Percentiles rank a stretch among this genome's conserved stretches.
These are phyloP conservation scores for Myxozyma sirexii DNA, from an alignment of 805 yeast species.

Conservation along the genomic window DNA sequence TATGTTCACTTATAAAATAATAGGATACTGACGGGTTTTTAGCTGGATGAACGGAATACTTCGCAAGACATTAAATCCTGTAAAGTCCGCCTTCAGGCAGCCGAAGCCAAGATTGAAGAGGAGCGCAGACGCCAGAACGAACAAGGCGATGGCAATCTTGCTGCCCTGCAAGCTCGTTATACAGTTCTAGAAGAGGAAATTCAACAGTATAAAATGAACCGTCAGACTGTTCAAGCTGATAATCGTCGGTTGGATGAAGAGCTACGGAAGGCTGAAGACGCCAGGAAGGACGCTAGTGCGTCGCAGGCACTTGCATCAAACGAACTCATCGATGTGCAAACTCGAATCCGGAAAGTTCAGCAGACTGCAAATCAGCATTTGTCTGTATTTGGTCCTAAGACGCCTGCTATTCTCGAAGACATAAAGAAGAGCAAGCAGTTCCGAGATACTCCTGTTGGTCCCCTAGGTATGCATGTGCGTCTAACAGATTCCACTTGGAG, in stretches of 20 bases:
- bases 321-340: constrained; percentile 22
- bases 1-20: no score
- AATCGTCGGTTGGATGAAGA: constrained; percentile 25
- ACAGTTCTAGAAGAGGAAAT: background rate
- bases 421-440: constrained; percentile 47
- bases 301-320: constrained; percentile 6
- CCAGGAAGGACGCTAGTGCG: background rate
- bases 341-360: constrained; percentile 7
- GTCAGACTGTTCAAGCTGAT: background rate
- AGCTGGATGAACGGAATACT: constrained; percentile 5
- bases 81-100: background rate
- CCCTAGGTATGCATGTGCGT: constrained; percentile 65
- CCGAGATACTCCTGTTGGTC: constrained; percentile 70
- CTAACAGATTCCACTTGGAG: constrained; percentile 64
- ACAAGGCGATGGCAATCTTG: constrained; percentile 1
- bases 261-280: constrained; percentile 41
- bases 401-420: constrained; percentile 48
- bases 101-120: background rate
- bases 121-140: constrained; percentile 5
- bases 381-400: constrained; percentile 56
- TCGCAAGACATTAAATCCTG: background rate
- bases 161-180: constrained; percentile 4
- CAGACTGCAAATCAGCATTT: constrained; percentile 37
- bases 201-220: constrained; percentile 4
- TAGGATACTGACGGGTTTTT: background rate